A percentile compares a stretch with the other conserved stretches of the same genome.
phyloP scores from a whole-genome alignment of 1,139 yeast genomes.

The Suhomyces bokatorum region DNA sequence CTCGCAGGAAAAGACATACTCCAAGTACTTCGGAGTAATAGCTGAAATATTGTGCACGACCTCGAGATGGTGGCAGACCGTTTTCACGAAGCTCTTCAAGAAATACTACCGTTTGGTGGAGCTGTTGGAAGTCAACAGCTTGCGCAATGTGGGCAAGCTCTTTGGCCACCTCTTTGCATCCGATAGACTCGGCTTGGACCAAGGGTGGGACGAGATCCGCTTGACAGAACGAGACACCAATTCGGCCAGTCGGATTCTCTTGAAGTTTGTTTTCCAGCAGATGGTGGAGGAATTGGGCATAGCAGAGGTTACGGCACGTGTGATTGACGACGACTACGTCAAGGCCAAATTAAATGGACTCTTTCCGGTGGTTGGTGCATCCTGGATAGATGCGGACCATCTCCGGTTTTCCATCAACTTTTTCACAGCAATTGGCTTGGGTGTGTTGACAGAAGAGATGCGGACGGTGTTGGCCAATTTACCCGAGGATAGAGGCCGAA shows the following conservation, averaged over 20 bases:
- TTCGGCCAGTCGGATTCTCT: slow-evolving; percentile 77
- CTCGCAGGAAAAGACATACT: slow-evolving; percentile 83
- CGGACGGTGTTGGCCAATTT: slow-evolving; percentile 52
- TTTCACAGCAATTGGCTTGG: slow-evolving; percentile 91
- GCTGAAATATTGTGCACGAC: slow-evolving; percentile 65
- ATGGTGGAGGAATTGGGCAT: slow-evolving; percentile 78
- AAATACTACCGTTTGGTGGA: slow-evolving; percentile 60
- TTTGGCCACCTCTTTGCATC: slow-evolving; percentile 85
- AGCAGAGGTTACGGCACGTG: slow-evolving; percentile 44
- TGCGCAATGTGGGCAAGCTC: slow-evolving; percentile 79
- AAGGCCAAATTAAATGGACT: slow-evolving; percentile 50
- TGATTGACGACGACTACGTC: slow-evolving; percentile 49
- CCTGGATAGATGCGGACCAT: slow-evolving; percentile 54
- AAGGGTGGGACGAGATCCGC: slow-evolving; percentile 55
- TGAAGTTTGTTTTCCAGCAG: slow-evolving; percentile 80
- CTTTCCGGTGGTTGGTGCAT: slow-evolving; percentile 42
- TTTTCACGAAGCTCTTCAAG: slow-evolving; percentile 55
- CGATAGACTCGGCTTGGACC: slow-evolving; percentile 54
- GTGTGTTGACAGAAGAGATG: slow-evolving; percentile 80
- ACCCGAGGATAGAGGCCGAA: slow-evolving; percentile 29
- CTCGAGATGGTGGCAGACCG: slow-evolving; percentile 53
- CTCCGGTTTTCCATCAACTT: slow-evolving; percentile 81
- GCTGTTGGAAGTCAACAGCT: slow-evolving; percentile 67
- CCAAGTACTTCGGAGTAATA: slow-evolving; percentile 80
- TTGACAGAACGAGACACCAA: slow-evolving; percentile 74